Conservation (phyloP, 1,284 basidiomycete species). For the Porodaedalea pini region DNA sequence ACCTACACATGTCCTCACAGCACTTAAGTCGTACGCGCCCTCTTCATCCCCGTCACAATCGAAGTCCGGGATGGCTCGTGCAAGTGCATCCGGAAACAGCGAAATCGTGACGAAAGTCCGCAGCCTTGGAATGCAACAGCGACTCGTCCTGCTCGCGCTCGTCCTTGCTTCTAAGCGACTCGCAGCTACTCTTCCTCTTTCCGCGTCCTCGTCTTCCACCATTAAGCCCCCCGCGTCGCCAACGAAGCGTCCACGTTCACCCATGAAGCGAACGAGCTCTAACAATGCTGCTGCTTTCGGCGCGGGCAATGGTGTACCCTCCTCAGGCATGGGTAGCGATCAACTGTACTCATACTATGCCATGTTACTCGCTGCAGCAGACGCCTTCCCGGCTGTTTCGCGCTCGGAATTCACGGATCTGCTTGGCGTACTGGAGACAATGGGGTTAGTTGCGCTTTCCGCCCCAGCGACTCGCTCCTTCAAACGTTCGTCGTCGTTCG, state of each 20-base stretch:
- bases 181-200: slow-evolving; percentile 52
- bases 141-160: slow-evolving; percentile 60
- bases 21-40: slow-evolving; percentile 65
- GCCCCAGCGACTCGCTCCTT: slow-evolving; percentile 39
- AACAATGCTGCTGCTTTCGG: slow-evolving; percentile 30
- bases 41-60: slow-evolving; percentile 35
- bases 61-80: slow-evolving; percentile 22
- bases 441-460: slow-evolving; percentile 54
- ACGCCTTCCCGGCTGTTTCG: slow-evolving; percentile 56
- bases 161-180: slow-evolving; percentile 61
- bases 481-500: slow-evolving; percentile 55
- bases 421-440: slow-evolving; percentile 65
- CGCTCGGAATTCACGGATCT: slow-evolving; percentile 74
- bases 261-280: slow-evolving; percentile 46
- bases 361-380: slow-evolving; percentile 49
- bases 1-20: slow-evolving; percentile 60
- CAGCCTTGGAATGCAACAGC: slow-evolving; percentile 66
- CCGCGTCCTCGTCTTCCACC: slow-evolving; percentile 32
- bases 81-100: slow-evolving; percentile 43
- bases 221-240: slow-evolving; percentile 34
- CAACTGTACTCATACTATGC: slow-evolving; percentile 64
- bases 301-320: slow-evolving; percentile 22
- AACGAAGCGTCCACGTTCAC: slow-evolving; percentile 31
- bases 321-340: slow-evolving; percentile 47
- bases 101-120: slow-evolving; percentile 63